Evolutionary conservation across 805 yeast genomes (phyloP), one percentile per base, ranked within the genome.

Genomic region (Saccharomyces paradoxus): DNA sequence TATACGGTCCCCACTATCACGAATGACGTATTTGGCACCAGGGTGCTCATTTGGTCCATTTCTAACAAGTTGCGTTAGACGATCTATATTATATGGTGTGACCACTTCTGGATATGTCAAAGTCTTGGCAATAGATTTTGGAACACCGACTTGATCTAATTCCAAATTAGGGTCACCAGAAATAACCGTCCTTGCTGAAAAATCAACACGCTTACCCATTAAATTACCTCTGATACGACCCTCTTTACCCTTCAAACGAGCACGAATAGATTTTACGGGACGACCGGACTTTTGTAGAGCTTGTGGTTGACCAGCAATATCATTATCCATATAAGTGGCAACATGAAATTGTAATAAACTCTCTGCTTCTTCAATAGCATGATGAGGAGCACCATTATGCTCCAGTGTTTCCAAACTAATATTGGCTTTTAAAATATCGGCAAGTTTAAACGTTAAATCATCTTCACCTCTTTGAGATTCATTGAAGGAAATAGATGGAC

Each of bases 31-130:
- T 68, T 92, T 92, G 21, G 99, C 99, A 80, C 99, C 99, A 1
- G 99, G 99, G 67, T 94, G 99, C 72, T 94, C 98, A 69, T 92
- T 94, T 29, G 99, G 99, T 58, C 99, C 99, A 72, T 94, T 94
- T 61, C 97, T 86, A 24, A 94, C 99, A 63, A 84, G 79, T 71
- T 89, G 96, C 1, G 98, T 92, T 64, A 94, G 78, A 61, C 88
- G 82, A 70, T 94, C 97, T 62, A 94, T 94, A 70, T 94, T 94
- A 74, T 89, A 94, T 6, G 98, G 99, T 2, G 99, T 94, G 27
- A 94, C 99, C 55, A 90, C 87, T 72, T 94, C 99, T 10, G 99
- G 99, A 68, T 94, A 94, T 0, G 97, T 84, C 58, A 94, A 77
- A 1, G 98, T 92, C 68, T 94, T 83, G 0, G 99, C 99, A 73